Evolutionary conservation across 2,329 filamentous ascomycete species (phyloP), one percentile per base, ranked within the genome.

Genomic region (Colletotrichum gigasporum): DNA sequence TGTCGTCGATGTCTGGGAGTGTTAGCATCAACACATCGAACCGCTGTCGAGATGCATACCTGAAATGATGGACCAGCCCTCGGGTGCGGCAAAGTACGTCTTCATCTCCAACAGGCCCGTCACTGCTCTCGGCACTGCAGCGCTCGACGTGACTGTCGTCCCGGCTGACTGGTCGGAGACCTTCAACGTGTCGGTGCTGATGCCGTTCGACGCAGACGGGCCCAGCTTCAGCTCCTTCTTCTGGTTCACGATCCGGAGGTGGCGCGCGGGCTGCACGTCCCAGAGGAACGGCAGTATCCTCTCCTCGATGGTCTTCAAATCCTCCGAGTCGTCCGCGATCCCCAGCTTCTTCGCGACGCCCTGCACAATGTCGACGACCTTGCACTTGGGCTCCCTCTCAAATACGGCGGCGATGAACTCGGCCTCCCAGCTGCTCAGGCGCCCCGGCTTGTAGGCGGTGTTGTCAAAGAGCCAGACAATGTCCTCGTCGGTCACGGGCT

Each of bases 391-490:
- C 69, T 92, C 82, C 71, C 89, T 88, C 67, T 91, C 87, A 70
- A 97, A 97, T 61, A 93, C 92, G 44, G 91, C 92, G 2, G 91
- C 88, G 0, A 97, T 89, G 66, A 94, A 94, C 73, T 97, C 93
- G 24, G 91, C 91, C 71, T 92, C 84, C 93, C 94, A 97, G 54
- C 73, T 75, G 55, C 78, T 79, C 2, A 78, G 76, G 62, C 75
- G 71, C 16, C 78, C 72, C 45, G 80, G 78, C 65, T 87, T 87
- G 74, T 91, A 95, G 4, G 94, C 94, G 3, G 92, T 95, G 72
- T 96, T 97, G 80, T 98, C 94, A 48, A 97, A 82, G 7, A 97
- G 81, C 95, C 95, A 97, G 39, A 97, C 89, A 12, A 87, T 88
- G 74, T 97, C 91, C 37, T 86, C 79, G 14, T 83, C 81, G 57